These are phyloP conservation scores for Alternaria novae-zelandiae DNA, from an alignment of 2,329 filamentous ascomycete species.

Conservation along the genomic window DNA sequence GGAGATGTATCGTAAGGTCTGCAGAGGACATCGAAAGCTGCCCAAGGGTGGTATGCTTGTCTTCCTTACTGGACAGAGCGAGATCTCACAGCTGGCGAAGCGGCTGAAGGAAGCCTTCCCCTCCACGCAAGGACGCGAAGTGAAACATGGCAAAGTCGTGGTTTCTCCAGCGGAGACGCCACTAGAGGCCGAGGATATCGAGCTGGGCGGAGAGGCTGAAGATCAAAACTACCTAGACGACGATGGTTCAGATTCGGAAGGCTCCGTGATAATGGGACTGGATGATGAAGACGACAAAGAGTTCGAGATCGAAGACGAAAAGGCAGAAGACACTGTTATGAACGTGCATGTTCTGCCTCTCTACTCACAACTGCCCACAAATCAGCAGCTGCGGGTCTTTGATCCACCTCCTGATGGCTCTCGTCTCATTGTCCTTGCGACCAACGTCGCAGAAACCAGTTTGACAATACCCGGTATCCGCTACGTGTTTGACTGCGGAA, in stretches of 20 bases:
- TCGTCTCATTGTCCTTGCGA: slow-evolving; percentile 86
- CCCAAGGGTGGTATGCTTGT: slow-evolving; percentile 91
- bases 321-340: slow-evolving; percentile 65
- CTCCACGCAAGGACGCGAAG: slow-evolving; percentile 54
- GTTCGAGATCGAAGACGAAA: slow-evolving; percentile 67
- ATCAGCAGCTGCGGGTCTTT: slow-evolving; percentile 90
- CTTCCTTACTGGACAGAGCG: slow-evolving; percentile 91
- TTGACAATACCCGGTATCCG: slow-evolving; percentile 93
- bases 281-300: slow-evolving; percentile 68
- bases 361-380: slow-evolving; percentile 89
- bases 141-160: slow-evolving; percentile 70
- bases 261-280: slow-evolving; percentile 66
- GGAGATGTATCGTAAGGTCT: slow-evolving; percentile 86
- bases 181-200: slow-evolving; percentile 84
- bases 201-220: slow-evolving; percentile 66
- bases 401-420: slow-evolving; percentile 81
- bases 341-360: slow-evolving; percentile 90
- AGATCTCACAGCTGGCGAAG: slow-evolving; percentile 85
- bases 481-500: slow-evolving; percentile 94
- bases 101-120: slow-evolving; percentile 73
- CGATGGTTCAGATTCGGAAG: slow-evolving; percentile 59
- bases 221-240: slow-evolving; percentile 51
- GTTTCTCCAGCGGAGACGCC: slow-evolving; percentile 79
- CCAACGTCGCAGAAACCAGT: slow-evolving; percentile 96
- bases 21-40: slow-evolving; percentile 84